These are phyloP conservation scores for Talaromyces funiculosus DNA, from an alignment of 2,329 filamentous ascomycete genomes.

Conservation along the genomic window DNA sequence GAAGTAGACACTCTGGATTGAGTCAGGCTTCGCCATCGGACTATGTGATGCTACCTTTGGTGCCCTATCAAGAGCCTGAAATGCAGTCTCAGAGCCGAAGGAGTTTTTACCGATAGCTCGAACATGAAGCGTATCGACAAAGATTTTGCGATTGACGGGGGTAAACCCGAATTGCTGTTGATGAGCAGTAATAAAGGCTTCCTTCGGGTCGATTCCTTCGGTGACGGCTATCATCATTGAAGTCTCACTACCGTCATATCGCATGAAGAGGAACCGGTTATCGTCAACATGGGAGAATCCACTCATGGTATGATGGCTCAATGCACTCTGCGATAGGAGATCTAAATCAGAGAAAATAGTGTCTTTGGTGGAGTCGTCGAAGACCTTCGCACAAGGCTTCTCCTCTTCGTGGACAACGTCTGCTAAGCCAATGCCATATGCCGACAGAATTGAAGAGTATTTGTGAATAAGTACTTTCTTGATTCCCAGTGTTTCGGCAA, in stretches of 20 bases:
- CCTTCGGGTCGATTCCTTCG: slow-evolving; percentile 1
- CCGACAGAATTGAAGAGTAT: slow-evolving; percentile 39
- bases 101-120: slow-evolving; percentile 33
- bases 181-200: slow-evolving; percentile 40
- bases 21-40: background rate
- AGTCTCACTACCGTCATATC: slow-evolving; percentile 73
- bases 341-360: background rate
- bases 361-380: slow-evolving; percentile 11
- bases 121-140: slow-evolving; percentile 71
- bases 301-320: slow-evolving; percentile 8
- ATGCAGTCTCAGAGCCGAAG: background rate
- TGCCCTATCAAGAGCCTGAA: background rate
- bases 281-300: background rate
- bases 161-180: slow-evolving; percentile 85
- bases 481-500: slow-evolving; percentile 39
- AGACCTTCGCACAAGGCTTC: slow-evolving; percentile 23
- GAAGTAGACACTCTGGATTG: background rate
- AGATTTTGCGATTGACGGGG: slow-evolving; percentile 65
- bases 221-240: slow-evolving; percentile 1
- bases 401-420: slow-evolving; percentile 35
- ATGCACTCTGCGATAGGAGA: slow-evolving; percentile 20
- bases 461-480: slow-evolving; percentile 39
- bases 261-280: background rate
- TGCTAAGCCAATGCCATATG: slow-evolving; percentile 42
- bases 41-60: background rate